Conservation (phyloP, 352 stramenopile species). For the Phytopythium boreale region DNA sequence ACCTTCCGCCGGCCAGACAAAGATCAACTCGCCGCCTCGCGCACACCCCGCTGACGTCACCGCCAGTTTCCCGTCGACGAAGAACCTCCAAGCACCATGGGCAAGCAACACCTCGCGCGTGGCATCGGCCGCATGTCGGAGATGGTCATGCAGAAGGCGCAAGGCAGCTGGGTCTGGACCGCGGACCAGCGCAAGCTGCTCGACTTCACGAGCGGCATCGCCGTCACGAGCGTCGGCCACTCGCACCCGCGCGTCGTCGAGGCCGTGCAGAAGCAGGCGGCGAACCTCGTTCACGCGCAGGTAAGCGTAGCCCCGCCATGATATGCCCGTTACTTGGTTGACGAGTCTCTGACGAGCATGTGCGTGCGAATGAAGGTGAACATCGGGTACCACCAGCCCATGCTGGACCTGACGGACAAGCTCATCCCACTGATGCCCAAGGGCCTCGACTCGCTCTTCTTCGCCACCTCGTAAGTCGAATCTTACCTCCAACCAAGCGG, state of each 20-base stretch:
- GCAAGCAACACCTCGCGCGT: slow-evolving; percentile 67
- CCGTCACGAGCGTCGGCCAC: slow-evolving; percentile 91
- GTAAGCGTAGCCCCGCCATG: neutral
- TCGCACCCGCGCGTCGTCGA: slow-evolving; percentile 90
- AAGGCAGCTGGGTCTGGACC: slow-evolving; percentile 87
- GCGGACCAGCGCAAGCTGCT: slow-evolving; percentile 79
- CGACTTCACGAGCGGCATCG: slow-evolving; percentile 94
- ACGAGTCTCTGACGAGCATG: neutral
- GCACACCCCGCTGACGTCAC: slow-evolving; percentile 10
- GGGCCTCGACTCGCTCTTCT: slow-evolving; percentile 87
- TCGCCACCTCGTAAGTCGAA: slow-evolving; percentile 60
- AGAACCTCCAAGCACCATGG: slow-evolving; percentile 29
- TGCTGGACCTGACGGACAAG: slow-evolving; percentile 88
- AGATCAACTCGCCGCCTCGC: slow-evolving; percentile 21
- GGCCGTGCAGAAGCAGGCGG: slow-evolving; percentile 89
- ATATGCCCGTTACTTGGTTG: too few species aligned
- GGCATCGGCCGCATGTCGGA: slow-evolving; percentile 84
- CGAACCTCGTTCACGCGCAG: slow-evolving; percentile 87
- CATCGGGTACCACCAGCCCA: slow-evolving; percentile 90
- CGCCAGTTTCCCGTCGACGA: neutral
- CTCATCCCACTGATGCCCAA: slow-evolving; percentile 78
- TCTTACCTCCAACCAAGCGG: neutral
- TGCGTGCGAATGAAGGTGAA: slow-evolving; percentile 45
- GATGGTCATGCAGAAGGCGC: slow-evolving; percentile 79
- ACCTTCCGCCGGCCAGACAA: slow-evolving; percentile 9